Evolutionary conservation across 768 basidiomycete genomes (phyloP).

Genomic region (Pleurotus tuoliensis): DNA sequence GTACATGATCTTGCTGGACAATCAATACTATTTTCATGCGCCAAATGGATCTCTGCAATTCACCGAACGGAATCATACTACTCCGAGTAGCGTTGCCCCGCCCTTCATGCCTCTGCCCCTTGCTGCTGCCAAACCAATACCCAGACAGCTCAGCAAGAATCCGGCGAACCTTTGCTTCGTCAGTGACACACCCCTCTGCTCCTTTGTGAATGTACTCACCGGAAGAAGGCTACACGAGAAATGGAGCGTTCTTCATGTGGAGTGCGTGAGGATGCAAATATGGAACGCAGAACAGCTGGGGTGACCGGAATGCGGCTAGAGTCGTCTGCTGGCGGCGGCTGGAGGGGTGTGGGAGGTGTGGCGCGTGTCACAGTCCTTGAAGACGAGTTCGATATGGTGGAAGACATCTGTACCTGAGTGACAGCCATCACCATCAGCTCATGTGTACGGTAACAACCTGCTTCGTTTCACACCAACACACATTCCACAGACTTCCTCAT

Average conservation of each 20-base stretch:
- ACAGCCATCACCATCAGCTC: neutral
- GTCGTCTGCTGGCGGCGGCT: conserved; percentile 38
- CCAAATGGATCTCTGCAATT: no score
- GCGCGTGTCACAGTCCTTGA: conserved; percentile 36
- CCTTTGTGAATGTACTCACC: conserved; percentile 37
- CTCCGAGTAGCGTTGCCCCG: conserved; percentile 52
- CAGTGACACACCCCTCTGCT: neutral
- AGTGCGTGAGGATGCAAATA: conserved; percentile 83
- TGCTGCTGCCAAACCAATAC: conserved; percentile 72
- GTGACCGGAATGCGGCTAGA: conserved; percentile 76
- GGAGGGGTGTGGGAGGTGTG: conserved; percentile 23
- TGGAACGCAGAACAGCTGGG: conserved; percentile 75
- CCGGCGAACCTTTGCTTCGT: conserved; percentile 61
- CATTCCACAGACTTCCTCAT: conserved; percentile 4
- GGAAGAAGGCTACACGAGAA: conserved; percentile 83
- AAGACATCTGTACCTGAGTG: conserved; percentile 33
- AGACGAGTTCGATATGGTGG: conserved; percentile 49
- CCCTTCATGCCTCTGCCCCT: conserved; percentile 65
- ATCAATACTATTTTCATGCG: neutral
- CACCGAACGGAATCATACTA: conserved; percentile 33
- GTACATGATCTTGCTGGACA: neutral
- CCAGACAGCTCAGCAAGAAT: conserved; percentile 78
- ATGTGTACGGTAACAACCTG: conserved; percentile 1
- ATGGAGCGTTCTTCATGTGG: conserved; percentile 80
- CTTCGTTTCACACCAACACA: conserved; percentile 5